phyloP scores from a whole-genome alignment of 768 basidiomycete species.

The Mycena latifolia region DNA sequence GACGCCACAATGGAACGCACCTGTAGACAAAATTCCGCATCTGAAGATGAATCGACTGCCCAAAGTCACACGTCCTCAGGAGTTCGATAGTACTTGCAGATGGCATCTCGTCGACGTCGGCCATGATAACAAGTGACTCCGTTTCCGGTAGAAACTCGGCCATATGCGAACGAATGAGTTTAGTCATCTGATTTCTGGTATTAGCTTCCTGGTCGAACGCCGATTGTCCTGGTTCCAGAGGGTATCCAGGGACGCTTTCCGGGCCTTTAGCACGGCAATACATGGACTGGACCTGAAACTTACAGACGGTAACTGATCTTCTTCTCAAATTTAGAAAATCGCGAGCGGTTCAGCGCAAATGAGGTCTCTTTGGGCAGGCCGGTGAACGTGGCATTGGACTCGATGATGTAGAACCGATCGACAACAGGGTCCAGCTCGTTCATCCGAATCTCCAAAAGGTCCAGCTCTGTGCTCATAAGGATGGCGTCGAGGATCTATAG shows the following conservation, averaged over 20 bases:
- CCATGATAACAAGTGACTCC: conserved; percentile 66
- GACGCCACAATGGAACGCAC: conserved; percentile 46
- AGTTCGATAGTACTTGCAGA: conserved; percentile 63
- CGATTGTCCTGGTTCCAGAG: conserved; percentile 54
- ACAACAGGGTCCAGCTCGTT: conserved; percentile 70
- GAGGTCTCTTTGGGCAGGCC: conserved; percentile 66
- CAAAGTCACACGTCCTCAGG: conserved; percentile 66
- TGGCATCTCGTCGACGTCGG: conserved; percentile 75
- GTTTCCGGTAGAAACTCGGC: conserved; percentile 43
- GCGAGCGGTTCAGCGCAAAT: conserved; percentile 58
- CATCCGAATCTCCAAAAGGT: conserved; percentile 72
- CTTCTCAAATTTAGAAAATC: conserved; percentile 62
- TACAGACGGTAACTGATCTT: conserved; percentile 68
- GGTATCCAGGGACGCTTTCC: conserved; percentile 59
- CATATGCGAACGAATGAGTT: conserved; percentile 56
- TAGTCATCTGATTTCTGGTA: conserved; percentile 63
- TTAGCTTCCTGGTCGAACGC: conserved; percentile 65
- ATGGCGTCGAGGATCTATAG: no score
- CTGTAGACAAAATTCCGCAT: conserved; percentile 73
- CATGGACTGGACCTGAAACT: conserved; percentile 33
- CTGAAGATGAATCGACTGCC: conserved; percentile 67
- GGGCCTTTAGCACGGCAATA: not conserved
- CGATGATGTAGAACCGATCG: conserved; percentile 71
- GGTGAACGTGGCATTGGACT: conserved; percentile 73
- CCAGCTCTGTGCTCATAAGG: conserved; percentile 73